These are phyloP conservation scores for Fusarium praegraminearum DNA, from an alignment of 2,329 filamentous ascomycete genomes.

Conservation along the genomic window DNA sequence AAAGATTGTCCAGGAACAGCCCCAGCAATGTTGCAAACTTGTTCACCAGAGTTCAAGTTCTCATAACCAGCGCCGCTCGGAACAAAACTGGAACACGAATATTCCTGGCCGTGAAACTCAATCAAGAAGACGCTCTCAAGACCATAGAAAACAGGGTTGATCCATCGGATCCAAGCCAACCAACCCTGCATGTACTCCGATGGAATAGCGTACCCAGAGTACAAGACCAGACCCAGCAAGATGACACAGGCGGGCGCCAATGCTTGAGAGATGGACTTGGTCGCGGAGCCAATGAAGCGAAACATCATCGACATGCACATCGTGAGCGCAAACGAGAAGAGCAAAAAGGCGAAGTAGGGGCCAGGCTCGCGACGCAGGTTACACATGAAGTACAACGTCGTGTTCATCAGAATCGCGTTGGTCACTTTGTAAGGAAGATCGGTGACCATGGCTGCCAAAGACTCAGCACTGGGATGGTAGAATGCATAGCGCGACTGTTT, in stretches of 20 bases:
- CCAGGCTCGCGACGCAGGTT: conserved; percentile 69
- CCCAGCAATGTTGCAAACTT: conserved; percentile 4
- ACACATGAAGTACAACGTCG: conserved; percentile 72
- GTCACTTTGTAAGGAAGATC: conserved; percentile 40
- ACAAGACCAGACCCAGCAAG: conserved; percentile 55
- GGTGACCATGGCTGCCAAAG: conserved; percentile 28
- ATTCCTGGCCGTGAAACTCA: conserved; percentile 65
- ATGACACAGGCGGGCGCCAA: conserved; percentile 43
- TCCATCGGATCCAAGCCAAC: conserved; percentile 72
- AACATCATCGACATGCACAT: conserved; percentile 75
- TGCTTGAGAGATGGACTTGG: conserved; percentile 41
- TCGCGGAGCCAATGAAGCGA: conserved; percentile 45
- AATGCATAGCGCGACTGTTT: conserved; percentile 52
- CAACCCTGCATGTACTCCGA: conserved; percentile 60
- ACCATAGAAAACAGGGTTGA: conserved; percentile 71
- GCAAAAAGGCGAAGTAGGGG: conserved; percentile 60
- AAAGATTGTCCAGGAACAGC: neutral
- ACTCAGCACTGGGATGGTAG: conserved; percentile 49
- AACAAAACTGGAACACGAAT: conserved; percentile 58
- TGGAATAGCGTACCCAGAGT: conserved; percentile 62
- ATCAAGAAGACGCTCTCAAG: conserved; percentile 74
- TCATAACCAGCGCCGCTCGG: conserved; percentile 35
- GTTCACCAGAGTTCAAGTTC: conserved; percentile 7
- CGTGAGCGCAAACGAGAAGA: conserved; percentile 64
- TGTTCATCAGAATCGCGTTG: conserved; percentile 53